Percentiles rank a stretch among this genome's conserved stretches.
Conservation (phyloP, 2,329 filamentous ascomycete genomes). For the Nigrospora sphaerica region DNA sequence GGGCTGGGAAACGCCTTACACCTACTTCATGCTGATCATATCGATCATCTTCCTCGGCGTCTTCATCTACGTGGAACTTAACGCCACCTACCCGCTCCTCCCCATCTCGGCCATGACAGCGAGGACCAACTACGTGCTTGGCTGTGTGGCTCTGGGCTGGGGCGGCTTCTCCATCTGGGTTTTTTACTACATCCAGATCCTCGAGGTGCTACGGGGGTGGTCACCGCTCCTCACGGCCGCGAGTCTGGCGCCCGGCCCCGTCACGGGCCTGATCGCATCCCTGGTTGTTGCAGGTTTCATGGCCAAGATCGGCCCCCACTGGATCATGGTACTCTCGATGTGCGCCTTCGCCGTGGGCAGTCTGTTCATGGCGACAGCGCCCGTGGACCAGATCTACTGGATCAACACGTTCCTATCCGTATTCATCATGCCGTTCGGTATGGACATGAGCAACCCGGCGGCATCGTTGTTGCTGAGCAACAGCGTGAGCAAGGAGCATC, state of each 20-base stretch:
- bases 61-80: constrained; percentile 47
- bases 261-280: constrained; percentile 27
- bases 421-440: constrained; percentile 52
- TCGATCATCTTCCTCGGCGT: constrained; percentile 39
- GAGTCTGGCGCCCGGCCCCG: constrained; percentile 28
- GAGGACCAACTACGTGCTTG: constrained; percentile 41
- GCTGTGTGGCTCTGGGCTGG: constrained; percentile 39
- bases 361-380: constrained; percentile 26
- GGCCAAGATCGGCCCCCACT: constrained; percentile 20
- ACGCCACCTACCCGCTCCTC: constrained; percentile 40
- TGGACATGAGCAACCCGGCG: constrained; percentile 62
- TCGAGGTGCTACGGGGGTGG: constrained; percentile 28
- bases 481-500: constrained; percentile 32
- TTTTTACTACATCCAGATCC: constrained; percentile 35
- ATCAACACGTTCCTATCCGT: constrained; percentile 42
- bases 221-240: constrained; percentile 29
- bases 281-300: constrained; percentile 19
- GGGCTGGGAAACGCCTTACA: constrained; percentile 45
- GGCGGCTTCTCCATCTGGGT: constrained; percentile 36
- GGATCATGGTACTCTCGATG: constrained; percentile 22
- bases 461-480: constrained; percentile 54
- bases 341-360: constrained; percentile 21
- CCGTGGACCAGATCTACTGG: constrained; percentile 46
- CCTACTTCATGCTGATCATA: constrained; percentile 40
- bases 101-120: constrained; percentile 40